A percentile compares a stretch with the other conserved stretches of the same genome.
These are phyloP conservation scores for Sugiyamaella neomexicana DNA, from an alignment of 1,139 yeast genomes.

Conservation along the genomic window DNA sequence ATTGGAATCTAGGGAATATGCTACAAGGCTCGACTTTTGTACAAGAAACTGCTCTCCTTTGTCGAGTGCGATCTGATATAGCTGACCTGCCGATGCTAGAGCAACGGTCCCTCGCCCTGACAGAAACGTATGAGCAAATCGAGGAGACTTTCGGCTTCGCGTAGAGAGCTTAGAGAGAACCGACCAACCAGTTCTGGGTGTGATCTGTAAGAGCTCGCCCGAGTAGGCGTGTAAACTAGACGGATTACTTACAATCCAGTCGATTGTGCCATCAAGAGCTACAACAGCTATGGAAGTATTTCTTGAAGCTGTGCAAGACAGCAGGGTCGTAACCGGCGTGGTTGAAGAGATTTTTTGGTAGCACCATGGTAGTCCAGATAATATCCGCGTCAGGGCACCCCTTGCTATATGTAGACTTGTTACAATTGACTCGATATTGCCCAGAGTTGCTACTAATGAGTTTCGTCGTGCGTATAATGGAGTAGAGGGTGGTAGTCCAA, in stretches of 20 bases:
- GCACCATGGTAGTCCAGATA: slow-evolving; percentile 24
- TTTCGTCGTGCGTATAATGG: slow-evolving; percentile 48
- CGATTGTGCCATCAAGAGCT: slow-evolving; percentile 43
- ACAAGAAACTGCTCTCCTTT: slow-evolving; percentile 40
- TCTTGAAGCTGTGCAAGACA: slow-evolving; percentile 19
- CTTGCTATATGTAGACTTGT: slow-evolving; percentile 24
- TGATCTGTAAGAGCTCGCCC: slow-evolving; percentile 34
- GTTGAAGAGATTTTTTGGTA: slow-evolving; percentile 26
- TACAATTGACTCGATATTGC: slow-evolving; percentile 36
- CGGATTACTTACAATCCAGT: slow-evolving; percentile 37
- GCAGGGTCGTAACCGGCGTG: slow-evolving; percentile 25
- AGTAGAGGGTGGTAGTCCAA: slow-evolving; percentile 52
- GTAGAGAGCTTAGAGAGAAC: neutral
- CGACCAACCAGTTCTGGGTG: slow-evolving; percentile 31
- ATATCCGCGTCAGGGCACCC: slow-evolving; percentile 21
- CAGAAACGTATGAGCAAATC: slow-evolving; percentile 35
- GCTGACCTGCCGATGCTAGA: slow-evolving; percentile 38
- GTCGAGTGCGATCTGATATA: slow-evolving; percentile 37
- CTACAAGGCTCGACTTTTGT: slow-evolving; percentile 38
- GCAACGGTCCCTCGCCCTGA: slow-evolving; percentile 44
- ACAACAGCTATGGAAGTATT: slow-evolving; percentile 36
- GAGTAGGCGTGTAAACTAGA: slow-evolving; percentile 34
- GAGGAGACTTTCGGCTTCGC: slow-evolving; percentile 26
- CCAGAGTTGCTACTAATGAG: slow-evolving; percentile 49
- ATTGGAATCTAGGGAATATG: slow-evolving; percentile 40